Conservation (phyloP, 305 asterid species). For the Galium porrigens region DNA sequence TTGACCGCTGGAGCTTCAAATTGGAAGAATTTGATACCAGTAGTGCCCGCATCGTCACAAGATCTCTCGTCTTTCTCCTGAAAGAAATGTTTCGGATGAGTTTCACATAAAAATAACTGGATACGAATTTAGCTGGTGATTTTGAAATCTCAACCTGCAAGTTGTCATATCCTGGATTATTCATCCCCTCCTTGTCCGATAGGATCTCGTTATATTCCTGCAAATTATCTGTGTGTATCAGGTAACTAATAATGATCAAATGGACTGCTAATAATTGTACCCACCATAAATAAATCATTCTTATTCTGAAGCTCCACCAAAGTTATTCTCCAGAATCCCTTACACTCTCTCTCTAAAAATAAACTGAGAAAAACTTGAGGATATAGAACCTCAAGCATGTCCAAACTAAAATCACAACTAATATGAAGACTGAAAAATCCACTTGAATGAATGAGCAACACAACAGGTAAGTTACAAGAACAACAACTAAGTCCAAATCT, state of each 20-base stretch:
- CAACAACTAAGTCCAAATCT: background rate
- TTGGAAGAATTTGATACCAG: constrained; percentile 27
- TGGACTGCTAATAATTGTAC: background rate
- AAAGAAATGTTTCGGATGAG: constrained; percentile 14
- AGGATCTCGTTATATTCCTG: constrained; percentile 19
- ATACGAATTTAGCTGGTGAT: constrained; percentile 10
- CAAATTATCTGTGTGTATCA: constrained; percentile 9
- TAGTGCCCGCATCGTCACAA: constrained; percentile 22
- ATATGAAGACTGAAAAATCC: background rate
- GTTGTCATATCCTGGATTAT: constrained; percentile 18
- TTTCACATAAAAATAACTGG: constrained; percentile 16
- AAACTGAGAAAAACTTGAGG: background rate
- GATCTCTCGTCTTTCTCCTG: constrained; percentile 35
- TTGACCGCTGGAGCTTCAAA: constrained; percentile 69
- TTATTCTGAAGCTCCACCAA: background rate
- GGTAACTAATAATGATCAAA: constrained; percentile 2
- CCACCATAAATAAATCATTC: background rate
- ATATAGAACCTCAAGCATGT: background rate
- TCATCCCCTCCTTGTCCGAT: constrained; percentile 19
- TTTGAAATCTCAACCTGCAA: constrained; percentile 18
- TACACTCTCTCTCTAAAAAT: background rate
- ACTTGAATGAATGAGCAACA: background rate
- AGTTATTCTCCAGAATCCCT: background rate
- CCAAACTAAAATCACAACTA: background rate
- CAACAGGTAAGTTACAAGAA: background rate